phyloP scores from a whole-genome alignment of 1,139 yeast species.

The Geotrichum carabidarum region DNA sequence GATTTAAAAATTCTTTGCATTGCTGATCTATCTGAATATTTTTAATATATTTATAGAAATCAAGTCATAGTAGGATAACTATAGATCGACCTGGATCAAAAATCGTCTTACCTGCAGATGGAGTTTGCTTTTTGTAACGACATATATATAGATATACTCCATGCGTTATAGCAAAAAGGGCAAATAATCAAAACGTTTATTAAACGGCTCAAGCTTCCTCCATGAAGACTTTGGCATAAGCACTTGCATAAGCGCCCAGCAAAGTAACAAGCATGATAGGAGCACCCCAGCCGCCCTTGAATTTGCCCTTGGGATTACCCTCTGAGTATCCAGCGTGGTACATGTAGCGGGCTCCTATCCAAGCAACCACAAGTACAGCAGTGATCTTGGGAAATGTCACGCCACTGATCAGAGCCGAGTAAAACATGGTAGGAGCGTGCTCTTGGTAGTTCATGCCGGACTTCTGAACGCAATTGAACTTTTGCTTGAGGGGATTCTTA shows the following conservation, averaged over 20 bases:
- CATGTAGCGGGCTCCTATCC: constrained; percentile 19
- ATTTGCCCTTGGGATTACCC: constrained; percentile 21
- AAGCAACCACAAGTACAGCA: constrained; percentile 17
- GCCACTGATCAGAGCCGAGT: constrained; percentile 21
- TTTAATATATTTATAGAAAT: no score
- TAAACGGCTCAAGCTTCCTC: background rate
- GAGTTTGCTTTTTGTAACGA: no score
- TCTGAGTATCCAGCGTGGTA: constrained; percentile 22
- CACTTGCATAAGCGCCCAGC: background rate
- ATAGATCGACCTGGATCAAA: no score
- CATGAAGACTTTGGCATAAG: background rate
- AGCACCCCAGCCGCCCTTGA: constrained; percentile 1
- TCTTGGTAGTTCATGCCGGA: constrained; percentile 23
- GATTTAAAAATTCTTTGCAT: no score
- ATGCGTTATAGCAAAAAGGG: no score
- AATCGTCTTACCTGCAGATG: no score
- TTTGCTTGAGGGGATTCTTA: constrained; percentile 18
- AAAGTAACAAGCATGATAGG: background rate
- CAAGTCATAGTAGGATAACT: no score
- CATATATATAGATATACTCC: no score
- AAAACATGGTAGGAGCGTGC: constrained; percentile 17
- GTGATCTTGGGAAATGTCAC: constrained; percentile 18
- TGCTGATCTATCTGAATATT: no score
- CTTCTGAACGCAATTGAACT: constrained; percentile 23
- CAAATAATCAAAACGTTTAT: no score